A percentile compares a stretch with the other conserved stretches of the same genome.
Conservation (phyloP, 371 early-diverging fungal species). For the Mucor plumbeus region DNA sequence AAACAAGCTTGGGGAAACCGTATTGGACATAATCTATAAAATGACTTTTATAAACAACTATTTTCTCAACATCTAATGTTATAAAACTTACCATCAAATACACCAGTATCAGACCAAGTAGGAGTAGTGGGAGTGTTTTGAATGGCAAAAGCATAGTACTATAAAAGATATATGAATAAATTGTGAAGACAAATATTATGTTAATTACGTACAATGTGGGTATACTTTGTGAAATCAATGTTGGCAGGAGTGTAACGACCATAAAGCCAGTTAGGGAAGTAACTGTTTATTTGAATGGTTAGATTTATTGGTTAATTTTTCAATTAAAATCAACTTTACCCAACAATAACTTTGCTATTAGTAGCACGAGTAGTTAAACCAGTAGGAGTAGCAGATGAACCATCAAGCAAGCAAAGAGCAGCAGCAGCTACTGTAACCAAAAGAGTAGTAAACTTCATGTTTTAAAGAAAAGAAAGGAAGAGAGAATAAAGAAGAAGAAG, state of each 20-base stretch:
- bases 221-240: conserved; percentile 57
- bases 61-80: not conserved
- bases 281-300: conserved; percentile 14
- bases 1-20: conserved; percentile 35
- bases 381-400: conserved; percentile 17
- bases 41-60: no score
- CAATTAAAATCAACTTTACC: conserved; percentile 10
- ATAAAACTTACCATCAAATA: conserved; percentile 29
- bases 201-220: conserved; percentile 54
- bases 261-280: conserved; percentile 48
- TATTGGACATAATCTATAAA: conserved; percentile 23
- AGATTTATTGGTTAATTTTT: not conserved
- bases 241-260: conserved; percentile 35
- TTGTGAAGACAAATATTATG: not conserved
- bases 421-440: conserved; percentile 15
- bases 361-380: conserved; percentile 19
- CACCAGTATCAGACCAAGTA: conserved; percentile 34
- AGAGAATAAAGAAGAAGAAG: not conserved
- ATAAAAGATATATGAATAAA: not conserved
- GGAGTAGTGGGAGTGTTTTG: conserved; percentile 38
- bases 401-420: conserved; percentile 20
- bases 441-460: conserved; percentile 25
- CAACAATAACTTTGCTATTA: conserved; percentile 28
- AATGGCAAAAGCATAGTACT: conserved; percentile 57
- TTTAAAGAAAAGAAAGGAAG: not conserved